Conservation (phyloP, 495 filamentous ascomycete genomes). For the Aspergillus bridgeri region DNA sequence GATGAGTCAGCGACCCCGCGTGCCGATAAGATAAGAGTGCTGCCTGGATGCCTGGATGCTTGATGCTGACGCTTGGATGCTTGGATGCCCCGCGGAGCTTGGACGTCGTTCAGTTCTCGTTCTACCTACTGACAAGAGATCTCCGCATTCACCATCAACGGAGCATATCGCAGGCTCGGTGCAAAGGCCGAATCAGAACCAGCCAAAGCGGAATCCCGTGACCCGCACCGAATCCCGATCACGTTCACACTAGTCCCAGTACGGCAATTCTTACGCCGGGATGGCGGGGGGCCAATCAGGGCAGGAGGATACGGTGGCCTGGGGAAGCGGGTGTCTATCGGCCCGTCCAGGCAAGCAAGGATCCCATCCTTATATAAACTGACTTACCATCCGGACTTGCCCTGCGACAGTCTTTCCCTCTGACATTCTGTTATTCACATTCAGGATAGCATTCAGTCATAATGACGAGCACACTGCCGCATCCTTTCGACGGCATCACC, state of each 20-base stretch:
- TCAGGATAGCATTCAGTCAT: background rate
- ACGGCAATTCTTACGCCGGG: background rate
- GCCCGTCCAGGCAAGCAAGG: too few relatives aligned
- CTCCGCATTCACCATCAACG: too few relatives aligned
- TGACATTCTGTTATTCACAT: background rate
- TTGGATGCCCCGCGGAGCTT: too few relatives aligned
- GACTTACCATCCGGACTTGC: background rate
- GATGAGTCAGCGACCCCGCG: slow-evolving; percentile 14
- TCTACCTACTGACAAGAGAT: too few relatives aligned
- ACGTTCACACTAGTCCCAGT: background rate
- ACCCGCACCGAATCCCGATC: background rate
- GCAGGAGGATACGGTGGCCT: background rate
- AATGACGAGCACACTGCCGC: slow-evolving; percentile 15
- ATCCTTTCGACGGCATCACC: slow-evolving; percentile 42
- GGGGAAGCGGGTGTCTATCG: background rate
- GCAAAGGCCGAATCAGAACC: background rate
- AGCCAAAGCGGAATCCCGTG: background rate
- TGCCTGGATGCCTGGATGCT: background rate
- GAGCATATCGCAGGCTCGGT: too few relatives aligned
- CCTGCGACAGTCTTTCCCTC: background rate
- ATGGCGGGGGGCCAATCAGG: background rate
- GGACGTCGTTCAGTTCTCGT: too few relatives aligned
- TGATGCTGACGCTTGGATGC: background rate
- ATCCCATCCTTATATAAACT: background rate
- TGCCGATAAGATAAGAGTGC: background rate